These are phyloP conservation scores for Dactylis glomerata DNA, from an alignment of 176 grass and related monocot species.

Conservation along the genomic window DNA sequence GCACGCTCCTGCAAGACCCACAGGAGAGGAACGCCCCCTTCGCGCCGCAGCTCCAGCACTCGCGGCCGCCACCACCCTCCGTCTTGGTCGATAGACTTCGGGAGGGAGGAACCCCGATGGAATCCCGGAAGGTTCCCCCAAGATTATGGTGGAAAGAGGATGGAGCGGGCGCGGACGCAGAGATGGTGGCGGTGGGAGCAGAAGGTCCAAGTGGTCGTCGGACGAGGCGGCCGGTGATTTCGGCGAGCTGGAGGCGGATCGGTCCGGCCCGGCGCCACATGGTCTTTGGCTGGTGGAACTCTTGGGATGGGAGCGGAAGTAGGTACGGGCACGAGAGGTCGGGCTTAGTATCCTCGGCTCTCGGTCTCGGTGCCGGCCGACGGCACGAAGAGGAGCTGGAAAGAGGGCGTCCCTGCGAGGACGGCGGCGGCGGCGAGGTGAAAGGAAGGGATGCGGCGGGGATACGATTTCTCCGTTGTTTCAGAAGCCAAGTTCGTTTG, in stretches of 20 bases:
- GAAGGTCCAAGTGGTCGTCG: neutral
- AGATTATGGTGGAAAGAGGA: neutral
- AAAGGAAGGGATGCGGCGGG: neutral
- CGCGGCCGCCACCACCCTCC: neutral
- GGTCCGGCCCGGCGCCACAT: constrained; percentile 37
- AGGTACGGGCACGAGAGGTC: neutral
- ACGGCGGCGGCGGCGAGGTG: neutral
- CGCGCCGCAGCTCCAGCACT: constrained; percentile 79
- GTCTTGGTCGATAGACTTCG: constrained; percentile 24
- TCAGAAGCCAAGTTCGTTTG: neutral
- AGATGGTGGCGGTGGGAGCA: constrained; percentile 1
- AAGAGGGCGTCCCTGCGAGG: neutral
- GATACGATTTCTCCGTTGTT: neutral
- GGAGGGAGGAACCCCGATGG: constrained; percentile 1
- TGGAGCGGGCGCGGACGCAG: neutral
- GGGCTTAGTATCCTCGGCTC: neutral
- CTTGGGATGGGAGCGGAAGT: neutral
- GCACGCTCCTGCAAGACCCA: constrained; percentile 69
- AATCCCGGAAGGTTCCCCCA: neutral
- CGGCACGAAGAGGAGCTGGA: neutral
- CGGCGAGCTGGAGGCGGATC: constrained; percentile 20
- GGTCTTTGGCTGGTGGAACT: neutral
- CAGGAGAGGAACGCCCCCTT: constrained; percentile 75
- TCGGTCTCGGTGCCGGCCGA: neutral
- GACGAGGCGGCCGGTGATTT: no score